Base-by-base conservation (phyloP, 179 eudicot genomes). In the Gypsophila paniculata region DNA sequence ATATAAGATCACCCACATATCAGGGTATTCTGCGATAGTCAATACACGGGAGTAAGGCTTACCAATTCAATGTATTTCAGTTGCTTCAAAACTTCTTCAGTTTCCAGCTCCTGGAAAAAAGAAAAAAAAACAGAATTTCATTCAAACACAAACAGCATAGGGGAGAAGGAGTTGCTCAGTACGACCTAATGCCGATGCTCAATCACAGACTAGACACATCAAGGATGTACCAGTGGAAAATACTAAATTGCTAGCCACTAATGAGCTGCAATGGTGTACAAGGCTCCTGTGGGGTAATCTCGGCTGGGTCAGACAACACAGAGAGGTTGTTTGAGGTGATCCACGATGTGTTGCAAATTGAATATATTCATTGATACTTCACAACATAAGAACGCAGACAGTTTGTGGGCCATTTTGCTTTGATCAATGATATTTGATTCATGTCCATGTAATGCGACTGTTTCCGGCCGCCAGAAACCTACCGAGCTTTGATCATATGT, bases 61-160 rank as follows among this genome's bases (percentile, higher is more conserved):
- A 93, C 97, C 93, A 88, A 70, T 82, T 93, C 97, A 53, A 93
- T 74, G 80, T 91, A 93, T 86, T 91, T 93, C 70, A 93, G 75
- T 46, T 93, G 96, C 88, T 81, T 93, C 79, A 93, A 46, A 75
- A 93, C 86, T 84, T 91, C 89, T 69, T 89, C 91, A 17, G 93
- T 89, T 51, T 87, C 93, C 79, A 91, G 84, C 82, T 91, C 98
- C 97, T 91, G 78, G 68, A 76, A 65, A 72, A 75, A 62, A 69
- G 65, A 59, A 38, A 64, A 81, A 61, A 54, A 25, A 13, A 18
- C 22, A 5, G 46, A 61, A 32, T 22, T 17, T 9, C 68, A 51
- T 48, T 67, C 57, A 67, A 51, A 49, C 11, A 36, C 70, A 48
- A 49, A 44, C 51, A 44, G 22, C 21, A 42, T 65, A 42, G 13